These are phyloP conservation scores for Claviceps africana DNA, from an alignment of 2,329 filamentous ascomycete genomes.

Conservation along the genomic window DNA sequence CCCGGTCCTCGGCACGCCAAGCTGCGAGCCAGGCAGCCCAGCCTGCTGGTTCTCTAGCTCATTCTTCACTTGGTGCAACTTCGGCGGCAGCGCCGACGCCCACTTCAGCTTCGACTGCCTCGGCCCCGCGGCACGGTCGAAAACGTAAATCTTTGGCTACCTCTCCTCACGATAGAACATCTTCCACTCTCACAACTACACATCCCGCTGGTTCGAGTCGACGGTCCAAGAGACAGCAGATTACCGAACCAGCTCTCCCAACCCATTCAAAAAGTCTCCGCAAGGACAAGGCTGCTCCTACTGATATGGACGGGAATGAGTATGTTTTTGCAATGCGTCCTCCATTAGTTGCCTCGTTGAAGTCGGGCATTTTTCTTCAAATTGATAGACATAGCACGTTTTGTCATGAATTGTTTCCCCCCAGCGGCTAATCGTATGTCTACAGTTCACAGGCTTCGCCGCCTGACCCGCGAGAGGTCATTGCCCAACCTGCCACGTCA, in stretches of 20 bases:
- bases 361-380: background rate
- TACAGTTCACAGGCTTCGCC: constrained; percentile 30
- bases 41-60: constrained; percentile 25
- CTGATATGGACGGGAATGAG: constrained; percentile 62
- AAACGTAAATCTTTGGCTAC: constrained; percentile 59
- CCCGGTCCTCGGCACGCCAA: constrained; percentile 86
- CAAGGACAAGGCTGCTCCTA: constrained; percentile 44
- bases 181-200: constrained; percentile 22
- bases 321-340: constrained; percentile 23
- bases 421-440: background rate
- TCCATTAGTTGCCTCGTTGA: background rate
- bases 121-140: constrained; percentile 36
- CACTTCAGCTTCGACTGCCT: constrained; percentile 12
- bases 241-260: constrained; percentile 31
- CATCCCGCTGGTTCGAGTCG: constrained; percentile 29
- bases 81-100: constrained; percentile 2
- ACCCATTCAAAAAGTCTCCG: constrained; percentile 34
- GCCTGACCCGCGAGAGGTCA: constrained; percentile 45
- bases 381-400: no score
- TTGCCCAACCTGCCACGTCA: constrained; percentile 46
- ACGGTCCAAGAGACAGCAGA: constrained; percentile 59
- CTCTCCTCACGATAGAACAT: constrained; percentile 28
- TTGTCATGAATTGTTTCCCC: background rate
- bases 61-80: constrained; percentile 18
- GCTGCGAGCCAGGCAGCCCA: constrained; percentile 51